Conservation (phyloP, 2,329 filamentous ascomycete genomes). For the Ophidiomyces ophidiicola region DNA sequence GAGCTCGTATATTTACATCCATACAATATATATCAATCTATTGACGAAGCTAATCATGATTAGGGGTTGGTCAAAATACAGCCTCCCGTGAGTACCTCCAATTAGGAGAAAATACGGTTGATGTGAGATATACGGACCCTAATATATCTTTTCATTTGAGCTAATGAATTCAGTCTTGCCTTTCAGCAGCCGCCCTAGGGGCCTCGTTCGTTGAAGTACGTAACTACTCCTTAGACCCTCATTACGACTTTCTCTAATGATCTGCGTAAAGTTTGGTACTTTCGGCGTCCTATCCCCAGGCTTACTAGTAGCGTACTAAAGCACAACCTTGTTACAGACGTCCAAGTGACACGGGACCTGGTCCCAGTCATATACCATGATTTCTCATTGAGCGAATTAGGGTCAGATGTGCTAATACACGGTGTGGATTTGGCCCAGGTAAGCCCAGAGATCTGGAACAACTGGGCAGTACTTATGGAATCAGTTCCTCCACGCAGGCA, state of each 20-base stretch:
- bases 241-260: slow-evolving; percentile 5
- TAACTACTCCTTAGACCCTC: neutral
- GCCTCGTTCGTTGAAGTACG: slow-evolving; percentile 28
- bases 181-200: slow-evolving; percentile 25
- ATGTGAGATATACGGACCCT: slow-evolving; percentile 14
- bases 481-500: slow-evolving; percentile 24
- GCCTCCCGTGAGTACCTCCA: slow-evolving; percentile 23
- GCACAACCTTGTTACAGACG: slow-evolving; percentile 21
- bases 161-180: slow-evolving; percentile 22
- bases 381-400: slow-evolving; percentile 33
- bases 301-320: slow-evolving; percentile 8
- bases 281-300: neutral
- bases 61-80: slow-evolving; percentile 23
- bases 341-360: slow-evolving; percentile 33
- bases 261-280: slow-evolving; percentile 17
- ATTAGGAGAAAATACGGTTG: slow-evolving; percentile 30
- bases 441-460: neutral
- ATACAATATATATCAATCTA: neutral
- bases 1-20: no score
- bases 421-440: slow-evolving; percentile 30
- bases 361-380: slow-evolving; percentile 34
- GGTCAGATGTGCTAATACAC: slow-evolving; percentile 33
- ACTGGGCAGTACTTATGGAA: neutral
- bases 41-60: neutral
- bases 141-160: neutral